These are phyloP conservation scores for Colletotrichum musicola DNA, from an alignment of 2,329 filamentous ascomycete genomes.

Conservation along the genomic window DNA sequence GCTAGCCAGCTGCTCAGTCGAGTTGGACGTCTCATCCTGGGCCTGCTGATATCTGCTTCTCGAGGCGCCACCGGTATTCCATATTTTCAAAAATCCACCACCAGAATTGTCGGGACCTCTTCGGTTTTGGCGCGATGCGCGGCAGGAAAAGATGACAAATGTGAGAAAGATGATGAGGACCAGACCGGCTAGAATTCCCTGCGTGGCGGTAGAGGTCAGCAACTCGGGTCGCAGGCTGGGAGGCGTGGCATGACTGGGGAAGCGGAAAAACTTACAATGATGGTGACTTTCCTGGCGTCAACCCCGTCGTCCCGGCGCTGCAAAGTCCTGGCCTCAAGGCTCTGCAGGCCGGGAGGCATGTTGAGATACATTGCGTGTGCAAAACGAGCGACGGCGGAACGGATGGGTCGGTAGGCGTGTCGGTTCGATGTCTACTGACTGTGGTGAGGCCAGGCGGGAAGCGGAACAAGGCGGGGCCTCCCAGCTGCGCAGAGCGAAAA, in stretches of 20 bases:
- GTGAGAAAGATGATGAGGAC: conserved; percentile 43
- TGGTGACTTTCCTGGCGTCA: conserved; percentile 32
- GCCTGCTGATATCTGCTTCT: conserved; percentile 47
- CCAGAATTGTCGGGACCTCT: conserved; percentile 41
- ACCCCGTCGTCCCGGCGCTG: conserved; percentile 13
- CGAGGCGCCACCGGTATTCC: conserved; percentile 16
- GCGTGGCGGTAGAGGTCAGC: conserved; percentile 17
- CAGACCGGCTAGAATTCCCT: conserved; percentile 45
- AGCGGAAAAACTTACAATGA: conserved; percentile 28
- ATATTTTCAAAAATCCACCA: conserved; percentile 35
- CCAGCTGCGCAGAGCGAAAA: conserved; percentile 33
- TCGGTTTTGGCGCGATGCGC: conserved; percentile 48
- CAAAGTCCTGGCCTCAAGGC: background rate
- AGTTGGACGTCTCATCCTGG: conserved; percentile 45
- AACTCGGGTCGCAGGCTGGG: background rate
- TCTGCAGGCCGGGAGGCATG: background rate
- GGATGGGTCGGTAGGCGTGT: conserved; percentile 23
- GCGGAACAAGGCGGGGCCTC: conserved; percentile 33
- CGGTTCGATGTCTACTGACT: background rate
- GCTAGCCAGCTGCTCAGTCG: conserved; percentile 17
- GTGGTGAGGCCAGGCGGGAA: conserved; percentile 14
- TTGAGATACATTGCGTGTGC: conserved; percentile 29
- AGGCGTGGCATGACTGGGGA: background rate
- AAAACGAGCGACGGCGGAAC: conserved; percentile 35
- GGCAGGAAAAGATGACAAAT: conserved; percentile 41